Evolutionary conservation across 2,329 filamentous ascomycete species (phyloP), one percentile per base, ranked within the genome.

Genomic region (Mycosphaerella sp.): DNA sequence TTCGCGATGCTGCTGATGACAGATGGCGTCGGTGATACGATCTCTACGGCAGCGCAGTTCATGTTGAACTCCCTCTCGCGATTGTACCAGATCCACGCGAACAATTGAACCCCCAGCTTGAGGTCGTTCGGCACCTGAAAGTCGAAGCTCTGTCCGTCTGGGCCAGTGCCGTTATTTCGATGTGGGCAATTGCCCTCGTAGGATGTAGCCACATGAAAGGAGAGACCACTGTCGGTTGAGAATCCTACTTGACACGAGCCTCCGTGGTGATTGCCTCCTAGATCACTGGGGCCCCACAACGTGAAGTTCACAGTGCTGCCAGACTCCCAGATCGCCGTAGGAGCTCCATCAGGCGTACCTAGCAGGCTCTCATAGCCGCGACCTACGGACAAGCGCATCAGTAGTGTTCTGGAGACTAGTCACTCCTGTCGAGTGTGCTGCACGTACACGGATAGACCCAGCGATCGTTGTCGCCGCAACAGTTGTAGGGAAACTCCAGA

Each of bases 151-250:
- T 76, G 74, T 5, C 66, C 66, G 12, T 64, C 62, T 2, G 71
- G 68, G 6, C 66, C 69, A 34, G 53, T 50, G 10, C 69, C 69
- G 21, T 67, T 63, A 14, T 67, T 52, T 35, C 71, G 69, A 51
- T 71, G 70, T 4, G 74, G 74, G 58, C 73, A 76, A 58, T 74
- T 70, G 18, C 74, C 74, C 51, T 75, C 70, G 58, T 72, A 76
- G 8, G 68, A 71, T 9, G 68, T 70, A 4, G 69, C 71, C 4
- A 74, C 69, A 45, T 69, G 69, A 65, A 74, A 75, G 1, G 68
- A 73, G 47, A 68, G 60, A 48, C 73, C 73, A 32, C 64, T 62
- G 53, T 76, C 73, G 16, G 63, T 60, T 13, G 68, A 71, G 58
- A 64, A 64, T 6, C 73, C 74, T 7, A 73, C 69, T 56, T 75